phyloP scores from a whole-genome alignment of 2,329 filamentous ascomycete species.

The Fusarium keratoplasticum region DNA sequence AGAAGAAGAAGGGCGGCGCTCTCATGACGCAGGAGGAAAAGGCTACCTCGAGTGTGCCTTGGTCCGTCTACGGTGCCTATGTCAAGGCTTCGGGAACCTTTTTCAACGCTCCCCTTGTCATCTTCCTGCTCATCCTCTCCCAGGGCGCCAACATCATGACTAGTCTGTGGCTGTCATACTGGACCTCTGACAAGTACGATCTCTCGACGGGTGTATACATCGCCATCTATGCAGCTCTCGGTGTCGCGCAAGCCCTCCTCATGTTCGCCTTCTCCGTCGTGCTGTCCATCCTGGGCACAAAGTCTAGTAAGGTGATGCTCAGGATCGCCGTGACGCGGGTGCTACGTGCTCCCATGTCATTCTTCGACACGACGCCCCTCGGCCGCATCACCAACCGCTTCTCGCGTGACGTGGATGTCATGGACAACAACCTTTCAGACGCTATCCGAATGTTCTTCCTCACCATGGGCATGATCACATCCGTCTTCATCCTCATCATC shows the following conservation, averaged over 20 bases:
- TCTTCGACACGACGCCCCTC: slow-evolving; percentile 96
- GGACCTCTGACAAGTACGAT: slow-evolving; percentile 84
- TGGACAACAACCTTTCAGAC: slow-evolving; percentile 93
- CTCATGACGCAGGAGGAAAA: slow-evolving; percentile 81
- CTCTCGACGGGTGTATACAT: slow-evolving; percentile 78
- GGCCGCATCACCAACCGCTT: slow-evolving; percentile 97
- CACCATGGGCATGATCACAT: slow-evolving; percentile 83
- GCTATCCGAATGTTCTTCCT: slow-evolving; percentile 93
- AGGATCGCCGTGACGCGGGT: slow-evolving; percentile 82
- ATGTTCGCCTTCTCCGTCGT: slow-evolving; percentile 85
- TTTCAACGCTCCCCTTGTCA: slow-evolving; percentile 73
- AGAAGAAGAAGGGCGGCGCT: slow-evolving; percentile 67
- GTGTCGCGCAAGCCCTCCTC: slow-evolving; percentile 75
- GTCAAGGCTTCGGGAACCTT: slow-evolving; percentile 79
- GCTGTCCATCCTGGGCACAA: slow-evolving; percentile 83
- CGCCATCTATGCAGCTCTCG: slow-evolving; percentile 77
- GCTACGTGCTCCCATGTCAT: slow-evolving; percentile 81
- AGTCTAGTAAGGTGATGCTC: slow-evolving; percentile 84
- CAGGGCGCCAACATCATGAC: slow-evolving; percentile 90
- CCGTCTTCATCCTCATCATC: slow-evolving; percentile 90
- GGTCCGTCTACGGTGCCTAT: slow-evolving; percentile 83
- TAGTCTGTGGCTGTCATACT: slow-evolving; percentile 92
- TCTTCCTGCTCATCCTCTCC: slow-evolving; percentile 73
- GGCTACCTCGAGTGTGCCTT: slow-evolving; percentile 80
- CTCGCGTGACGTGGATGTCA: slow-evolving; percentile 93